These are phyloP conservation scores for Ehretia macrophylla DNA, from an alignment of 257 asterid genomes.

Conservation along the genomic window DNA sequence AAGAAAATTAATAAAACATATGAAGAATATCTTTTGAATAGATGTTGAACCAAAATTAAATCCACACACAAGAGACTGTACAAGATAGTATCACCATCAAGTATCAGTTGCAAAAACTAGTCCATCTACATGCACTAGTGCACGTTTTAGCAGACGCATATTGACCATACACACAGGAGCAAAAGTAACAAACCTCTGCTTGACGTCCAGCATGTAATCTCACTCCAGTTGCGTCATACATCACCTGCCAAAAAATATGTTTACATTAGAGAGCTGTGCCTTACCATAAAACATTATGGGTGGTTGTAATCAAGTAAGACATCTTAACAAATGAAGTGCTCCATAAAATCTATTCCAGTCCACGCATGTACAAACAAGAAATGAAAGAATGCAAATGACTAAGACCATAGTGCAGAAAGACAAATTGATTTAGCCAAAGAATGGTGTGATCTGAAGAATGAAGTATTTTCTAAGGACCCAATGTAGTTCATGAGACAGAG, in stretches of 20 bases:
- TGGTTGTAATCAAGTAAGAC: too few species aligned
- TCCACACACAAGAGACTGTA: too few species aligned
- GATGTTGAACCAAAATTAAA: too few species aligned
- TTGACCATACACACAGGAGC: background rate
- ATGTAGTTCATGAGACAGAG: too few species aligned
- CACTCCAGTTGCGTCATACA: slow-evolving; percentile 97
- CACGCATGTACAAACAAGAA: background rate
- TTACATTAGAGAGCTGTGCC: background rate
- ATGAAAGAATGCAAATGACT: background rate
- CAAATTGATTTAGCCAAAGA: too few species aligned
- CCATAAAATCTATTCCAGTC: too few species aligned
- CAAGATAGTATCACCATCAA: background rate
- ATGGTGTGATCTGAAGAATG: too few species aligned
- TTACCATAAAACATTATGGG: background rate
- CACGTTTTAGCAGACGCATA: background rate
- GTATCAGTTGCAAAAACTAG: background rate
- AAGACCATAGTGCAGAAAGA: background rate
- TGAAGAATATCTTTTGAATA: too few species aligned
- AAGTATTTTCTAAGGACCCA: too few species aligned
- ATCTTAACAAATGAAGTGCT: too few species aligned
- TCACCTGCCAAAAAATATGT: slow-evolving; percentile 51
- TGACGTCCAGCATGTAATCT: slow-evolving; percentile 98
- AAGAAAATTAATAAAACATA: background rate
- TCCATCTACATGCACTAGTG: background rate
- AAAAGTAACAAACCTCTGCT: slow-evolving; percentile 67